Percentiles rank a stretch among this genome's conserved stretches.
These are phyloP conservation scores for Paxillus involutus DNA, from an alignment of 768 basidiomycete species.

Conservation along the genomic window DNA sequence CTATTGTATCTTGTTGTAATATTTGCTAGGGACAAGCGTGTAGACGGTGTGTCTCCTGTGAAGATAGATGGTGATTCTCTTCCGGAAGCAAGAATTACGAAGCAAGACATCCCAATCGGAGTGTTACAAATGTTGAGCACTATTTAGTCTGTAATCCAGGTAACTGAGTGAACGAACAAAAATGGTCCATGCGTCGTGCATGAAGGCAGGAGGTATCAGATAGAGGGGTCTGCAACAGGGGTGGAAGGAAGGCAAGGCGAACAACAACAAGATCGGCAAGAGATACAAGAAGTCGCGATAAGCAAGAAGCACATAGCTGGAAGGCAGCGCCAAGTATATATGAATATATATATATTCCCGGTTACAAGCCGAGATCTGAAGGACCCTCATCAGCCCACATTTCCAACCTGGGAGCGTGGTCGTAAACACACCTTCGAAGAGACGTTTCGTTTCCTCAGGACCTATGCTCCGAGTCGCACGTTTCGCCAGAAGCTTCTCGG, in stretches of 20 bases:
- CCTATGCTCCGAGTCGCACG: slow-evolving; percentile 80
- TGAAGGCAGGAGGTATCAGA: slow-evolving; percentile 20
- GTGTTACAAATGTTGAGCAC: slow-evolving; percentile 19
- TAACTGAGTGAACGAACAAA: slow-evolving; percentile 19
- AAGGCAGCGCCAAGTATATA: slow-evolving; percentile 22
- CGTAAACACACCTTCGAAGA: slow-evolving; percentile 63
- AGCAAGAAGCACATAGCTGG: slow-evolving; percentile 20
- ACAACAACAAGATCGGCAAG: slow-evolving; percentile 6
- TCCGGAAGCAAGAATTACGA: slow-evolving; percentile 2
- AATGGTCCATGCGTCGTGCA: slow-evolving; percentile 15
- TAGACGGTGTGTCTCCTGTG: neutral
- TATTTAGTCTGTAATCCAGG: slow-evolving; percentile 20
- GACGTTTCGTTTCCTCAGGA: slow-evolving; percentile 67
- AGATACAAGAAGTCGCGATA: slow-evolving; percentile 15
- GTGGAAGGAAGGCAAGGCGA: slow-evolving; percentile 1
- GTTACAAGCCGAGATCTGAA: slow-evolving; percentile 49
- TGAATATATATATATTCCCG: slow-evolving; percentile 6
- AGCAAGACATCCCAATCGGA: slow-evolving; percentile 20
- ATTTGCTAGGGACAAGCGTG: neutral
- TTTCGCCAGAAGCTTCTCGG: slow-evolving; percentile 85
- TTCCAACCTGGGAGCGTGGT: slow-evolving; percentile 16
- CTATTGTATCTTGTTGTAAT: slow-evolving; percentile 2
- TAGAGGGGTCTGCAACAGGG: slow-evolving; percentile 7
- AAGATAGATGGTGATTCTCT: slow-evolving; percentile 1
- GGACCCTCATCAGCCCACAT: slow-evolving; percentile 21